Conservation (phyloP, 2,329 filamentous ascomycete genomes). For the Neonectria faginata region DNA sequence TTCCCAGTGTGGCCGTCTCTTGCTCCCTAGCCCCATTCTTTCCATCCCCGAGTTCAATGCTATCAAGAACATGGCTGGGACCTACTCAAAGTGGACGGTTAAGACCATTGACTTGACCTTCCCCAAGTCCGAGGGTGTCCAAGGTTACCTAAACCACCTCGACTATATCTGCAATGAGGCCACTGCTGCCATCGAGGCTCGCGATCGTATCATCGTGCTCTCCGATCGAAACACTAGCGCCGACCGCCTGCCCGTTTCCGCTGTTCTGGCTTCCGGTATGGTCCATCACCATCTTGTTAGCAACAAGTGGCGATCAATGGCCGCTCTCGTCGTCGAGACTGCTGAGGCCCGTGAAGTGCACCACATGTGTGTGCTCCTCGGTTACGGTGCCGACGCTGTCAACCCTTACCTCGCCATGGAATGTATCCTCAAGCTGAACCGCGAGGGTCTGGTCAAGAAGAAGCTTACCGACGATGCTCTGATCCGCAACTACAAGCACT, state of each 20-base stretch:
- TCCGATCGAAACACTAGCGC: conserved; percentile 88
- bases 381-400: conserved; percentile 93
- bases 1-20: conserved; percentile 86
- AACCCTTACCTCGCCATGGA: conserved; percentile 97
- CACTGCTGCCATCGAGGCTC: conserved; percentile 84
- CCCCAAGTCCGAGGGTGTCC: conserved; percentile 82
- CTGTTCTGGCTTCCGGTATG: conserved; percentile 89
- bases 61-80: conserved; percentile 78
- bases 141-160: conserved; percentile 87
- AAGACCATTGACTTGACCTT: conserved; percentile 94
- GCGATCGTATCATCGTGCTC: conserved; percentile 87
- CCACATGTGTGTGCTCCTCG: conserved; percentile 98
- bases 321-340: conserved; percentile 88
- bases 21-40: conserved; percentile 88
- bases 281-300: conserved; percentile 95
- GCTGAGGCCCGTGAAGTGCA: conserved; percentile 97
- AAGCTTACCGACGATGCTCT: conserved; percentile 84
- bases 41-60: conserved; percentile 93
- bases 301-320: conserved; percentile 95
- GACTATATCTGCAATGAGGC: conserved; percentile 89
- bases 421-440: conserved; percentile 96
- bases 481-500: conserved; percentile 96
- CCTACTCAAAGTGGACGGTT: conserved; percentile 86
- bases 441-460: conserved; percentile 92
- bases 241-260: conserved; percentile 86